These are phyloP conservation scores for Cajanus cajan DNA, from an alignment of 306 rosid species.

Conservation along the genomic window DNA sequence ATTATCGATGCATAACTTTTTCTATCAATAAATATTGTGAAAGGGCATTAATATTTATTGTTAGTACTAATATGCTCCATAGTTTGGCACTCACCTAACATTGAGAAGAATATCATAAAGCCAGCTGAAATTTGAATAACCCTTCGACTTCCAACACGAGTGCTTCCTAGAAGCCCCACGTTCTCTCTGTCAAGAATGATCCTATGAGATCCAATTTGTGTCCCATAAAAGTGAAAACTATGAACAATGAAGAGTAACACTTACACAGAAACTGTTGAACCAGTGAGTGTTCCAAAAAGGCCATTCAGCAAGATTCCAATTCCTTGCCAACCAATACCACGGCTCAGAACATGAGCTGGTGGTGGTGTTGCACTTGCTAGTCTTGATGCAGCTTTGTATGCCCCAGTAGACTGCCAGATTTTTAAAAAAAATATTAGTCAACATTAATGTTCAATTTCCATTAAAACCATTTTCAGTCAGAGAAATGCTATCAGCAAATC, in stretches of 20 bases:
- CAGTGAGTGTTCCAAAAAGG: slow-evolving; percentile 87
- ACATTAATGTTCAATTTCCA: neutral
- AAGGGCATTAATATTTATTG: neutral
- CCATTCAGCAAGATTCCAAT: slow-evolving; percentile 89
- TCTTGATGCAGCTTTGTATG: slow-evolving; percentile 94
- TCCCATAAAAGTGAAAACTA: slow-evolving; percentile 1
- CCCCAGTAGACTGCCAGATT: slow-evolving; percentile 82
- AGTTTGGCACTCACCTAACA: slow-evolving; percentile 60
- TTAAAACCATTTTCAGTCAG: neutral
- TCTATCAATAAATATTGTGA: neutral
- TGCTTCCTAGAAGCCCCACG: slow-evolving; percentile 96
- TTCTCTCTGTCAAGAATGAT: slow-evolving; percentile 66
- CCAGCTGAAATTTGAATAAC: slow-evolving; percentile 98
- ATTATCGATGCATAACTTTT: no score
- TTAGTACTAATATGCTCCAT: neutral
- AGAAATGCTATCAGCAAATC: neutral
- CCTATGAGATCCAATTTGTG: slow-evolving; percentile 8
- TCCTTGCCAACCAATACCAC: slow-evolving; percentile 99
- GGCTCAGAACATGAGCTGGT: slow-evolving; percentile 97
- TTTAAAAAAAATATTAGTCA: neutral
- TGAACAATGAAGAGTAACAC: slow-evolving; percentile 17
- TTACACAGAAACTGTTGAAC: slow-evolving; percentile 89
- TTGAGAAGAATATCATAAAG: slow-evolving; percentile 96
- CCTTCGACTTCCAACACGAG: slow-evolving; percentile 96
- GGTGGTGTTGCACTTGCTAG: slow-evolving; percentile 98